Conservation (phyloP, 306 rosid species). For the Nissolia schottii region DNA sequence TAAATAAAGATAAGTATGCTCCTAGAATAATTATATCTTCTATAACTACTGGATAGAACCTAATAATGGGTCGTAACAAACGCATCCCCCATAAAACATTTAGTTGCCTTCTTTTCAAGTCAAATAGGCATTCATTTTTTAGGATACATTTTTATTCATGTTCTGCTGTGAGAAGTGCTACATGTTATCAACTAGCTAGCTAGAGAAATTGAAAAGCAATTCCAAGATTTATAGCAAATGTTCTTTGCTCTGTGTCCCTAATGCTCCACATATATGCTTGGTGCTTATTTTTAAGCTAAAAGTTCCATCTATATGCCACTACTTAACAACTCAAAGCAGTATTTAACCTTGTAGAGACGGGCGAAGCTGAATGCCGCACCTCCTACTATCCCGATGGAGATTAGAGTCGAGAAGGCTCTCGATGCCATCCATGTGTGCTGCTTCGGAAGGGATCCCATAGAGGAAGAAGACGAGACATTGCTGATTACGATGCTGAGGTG, state of each 20-base stretch:
- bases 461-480: conserved; percentile 63
- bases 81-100: not conserved
- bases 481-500: conserved; percentile 49
- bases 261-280: not conserved
- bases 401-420: conserved; percentile 73
- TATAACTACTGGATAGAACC: too few relatives aligned
- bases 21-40: too few relatives aligned
- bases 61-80: too few relatives aligned
- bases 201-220: conserved; percentile 3
- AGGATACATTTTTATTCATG: not conserved
- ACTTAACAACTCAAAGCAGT: not conserved
- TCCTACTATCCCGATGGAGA: conserved; percentile 63
- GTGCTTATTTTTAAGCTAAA: conserved; percentile 8
- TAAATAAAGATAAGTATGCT: too few relatives aligned
- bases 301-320: not conserved
- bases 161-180: not conserved
- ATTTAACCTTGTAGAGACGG: conserved; percentile 50
- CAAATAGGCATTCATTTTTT: not conserved
- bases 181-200: not conserved
- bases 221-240: not conserved
- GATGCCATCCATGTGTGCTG: conserved; percentile 82
- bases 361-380: conserved; percentile 50
- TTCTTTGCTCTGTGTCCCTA: not conserved
- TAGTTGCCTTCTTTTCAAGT: not conserved
- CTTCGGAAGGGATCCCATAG: conserved; percentile 60